phyloP scores from a whole-genome alignment of 2,329 filamentous ascomycete genomes.

The Aspergillus oerlinghausenensis region DNA sequence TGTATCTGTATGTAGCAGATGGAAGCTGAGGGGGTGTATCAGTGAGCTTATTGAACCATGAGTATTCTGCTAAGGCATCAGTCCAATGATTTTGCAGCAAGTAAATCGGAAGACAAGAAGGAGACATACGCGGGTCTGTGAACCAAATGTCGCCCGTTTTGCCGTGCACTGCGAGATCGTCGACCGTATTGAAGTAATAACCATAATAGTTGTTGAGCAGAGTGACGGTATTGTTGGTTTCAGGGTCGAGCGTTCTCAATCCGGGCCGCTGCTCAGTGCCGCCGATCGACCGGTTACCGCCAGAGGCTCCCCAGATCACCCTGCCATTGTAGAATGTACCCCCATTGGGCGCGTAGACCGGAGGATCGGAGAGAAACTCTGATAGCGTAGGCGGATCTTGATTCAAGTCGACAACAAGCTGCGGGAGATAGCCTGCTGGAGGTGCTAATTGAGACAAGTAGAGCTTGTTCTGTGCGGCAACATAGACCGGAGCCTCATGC shows the following conservation, averaged over 20 bases:
- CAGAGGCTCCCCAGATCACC: slow-evolving; percentile 38
- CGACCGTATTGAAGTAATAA: slow-evolving; percentile 20
- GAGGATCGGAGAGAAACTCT: slow-evolving; percentile 39
- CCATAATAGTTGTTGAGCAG: slow-evolving; percentile 47
- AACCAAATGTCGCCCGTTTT: slow-evolving; percentile 48
- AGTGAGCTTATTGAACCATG: slow-evolving; percentile 32
- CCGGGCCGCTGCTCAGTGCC: slow-evolving; percentile 37
- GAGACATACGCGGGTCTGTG: slow-evolving; percentile 39
- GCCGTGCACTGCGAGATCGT: slow-evolving; percentile 30
- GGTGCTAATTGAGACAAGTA: slow-evolving; percentile 37
- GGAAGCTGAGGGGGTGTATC: slow-evolving; percentile 33
- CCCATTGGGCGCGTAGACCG: slow-evolving; percentile 43
- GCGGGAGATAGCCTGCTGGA: slow-evolving; percentile 33
- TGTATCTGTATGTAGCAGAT: slow-evolving; percentile 40
- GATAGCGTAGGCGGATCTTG: slow-evolving; percentile 37
- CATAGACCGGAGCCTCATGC: slow-evolving; percentile 43
- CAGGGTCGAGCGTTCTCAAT: slow-evolving; percentile 43
- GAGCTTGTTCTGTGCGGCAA: slow-evolving; percentile 37
- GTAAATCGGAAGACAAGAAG: slow-evolving; percentile 27
- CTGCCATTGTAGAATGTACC: slow-evolving; percentile 38
- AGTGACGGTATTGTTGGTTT: slow-evolving; percentile 37
- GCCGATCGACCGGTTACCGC: slow-evolving; percentile 34
- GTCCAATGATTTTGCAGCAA: not conserved
- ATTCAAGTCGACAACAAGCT: slow-evolving; percentile 42
- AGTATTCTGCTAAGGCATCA: slow-evolving; percentile 23